Conservation (phyloP, 345 rosid genomes). For the Rhodamnia argentea region DNA sequence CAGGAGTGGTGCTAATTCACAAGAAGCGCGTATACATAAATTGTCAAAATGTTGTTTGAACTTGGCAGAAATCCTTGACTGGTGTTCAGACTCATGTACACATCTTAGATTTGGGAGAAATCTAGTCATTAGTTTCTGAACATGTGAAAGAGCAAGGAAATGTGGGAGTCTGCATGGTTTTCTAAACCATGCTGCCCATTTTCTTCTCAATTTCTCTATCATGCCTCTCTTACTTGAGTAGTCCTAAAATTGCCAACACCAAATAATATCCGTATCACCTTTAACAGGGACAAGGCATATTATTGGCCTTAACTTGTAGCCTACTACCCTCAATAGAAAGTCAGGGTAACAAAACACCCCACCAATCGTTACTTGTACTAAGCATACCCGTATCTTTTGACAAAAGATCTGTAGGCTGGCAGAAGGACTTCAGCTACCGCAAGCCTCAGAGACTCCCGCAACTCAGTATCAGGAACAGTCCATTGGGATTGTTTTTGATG, state of each 20-base stretch:
- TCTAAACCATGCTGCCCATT: background rate
- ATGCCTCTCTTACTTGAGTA: background rate
- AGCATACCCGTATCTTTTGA: constrained; percentile 79
- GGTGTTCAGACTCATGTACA: background rate
- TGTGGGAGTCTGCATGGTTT: background rate
- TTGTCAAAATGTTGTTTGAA: background rate
- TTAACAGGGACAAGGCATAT: background rate
- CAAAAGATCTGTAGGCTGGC: constrained; percentile 92
- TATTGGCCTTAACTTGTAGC: background rate
- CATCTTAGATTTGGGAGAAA: background rate
- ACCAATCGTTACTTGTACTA: background rate
- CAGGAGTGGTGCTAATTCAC: background rate
- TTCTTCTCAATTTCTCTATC: background rate
- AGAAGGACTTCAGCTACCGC: constrained; percentile 97
- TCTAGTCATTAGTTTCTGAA: background rate
- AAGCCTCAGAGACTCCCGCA: constrained; percentile 90
- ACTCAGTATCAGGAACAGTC: constrained; percentile 95
- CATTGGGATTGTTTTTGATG: constrained; percentile 96
- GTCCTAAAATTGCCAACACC: background rate
- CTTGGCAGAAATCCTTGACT: background rate
- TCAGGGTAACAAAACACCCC: background rate
- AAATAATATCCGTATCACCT: background rate
- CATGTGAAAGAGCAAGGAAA: background rate
- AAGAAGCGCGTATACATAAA: background rate
- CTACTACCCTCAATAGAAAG: background rate